Base-by-base conservation (phyloP, 2,329 filamentous ascomycete species). In the Phaeosphaeriaceae sp. region DNA sequence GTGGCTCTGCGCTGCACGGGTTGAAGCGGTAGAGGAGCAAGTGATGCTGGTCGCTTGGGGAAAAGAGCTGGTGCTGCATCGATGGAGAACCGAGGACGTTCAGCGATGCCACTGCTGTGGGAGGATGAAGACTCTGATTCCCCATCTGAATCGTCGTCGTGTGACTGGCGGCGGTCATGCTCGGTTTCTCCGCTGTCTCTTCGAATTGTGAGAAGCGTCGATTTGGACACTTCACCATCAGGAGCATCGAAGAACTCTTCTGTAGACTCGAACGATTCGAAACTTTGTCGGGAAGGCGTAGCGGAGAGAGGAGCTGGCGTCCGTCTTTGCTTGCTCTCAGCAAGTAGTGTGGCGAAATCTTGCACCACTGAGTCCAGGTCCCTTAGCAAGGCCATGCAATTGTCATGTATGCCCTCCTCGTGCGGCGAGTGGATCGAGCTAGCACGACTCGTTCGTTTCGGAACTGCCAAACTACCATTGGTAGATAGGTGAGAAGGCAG, bases 201-300 rank as follows among this genome's bases (percentile, higher is more conserved):
- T 60, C 88, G 86, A 59, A 97, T 94, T 50, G 89, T 89, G 62
- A 97, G 83, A 9, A 97, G 83, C 55, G 91, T 89, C 8, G 89
- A 88, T 23, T 77, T 77, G 30, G 50, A 56, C 0, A 61, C 69
- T 17, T 66, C 89, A 52, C 88, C 90, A 70, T 67, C 68, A 91
- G 60, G 89, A 1, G 95, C 95, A 75, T 99, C 95, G 69, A 97
- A 99, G 79, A 98, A 99, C 74, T 98, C 94, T 56, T 97, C 92
- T 1, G 86, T 86, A 1, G 91, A 90, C 47, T 71, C 73, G 28
- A 89, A 85, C 0, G 93, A 97, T 62, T 97, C 94, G 54, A 96
- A 87, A 71, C 93, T 97, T 70, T 85, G 83, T 40, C 88, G 82
- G 11, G 86, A 84, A 15, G 67, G 69, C 4, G 72, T 66, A 3